Evolutionary conservation across 2,329 filamentous ascomycete species (phyloP), one percentile per base, ranked within the genome.

Genomic region (Pestalotiopsis sp.): DNA sequence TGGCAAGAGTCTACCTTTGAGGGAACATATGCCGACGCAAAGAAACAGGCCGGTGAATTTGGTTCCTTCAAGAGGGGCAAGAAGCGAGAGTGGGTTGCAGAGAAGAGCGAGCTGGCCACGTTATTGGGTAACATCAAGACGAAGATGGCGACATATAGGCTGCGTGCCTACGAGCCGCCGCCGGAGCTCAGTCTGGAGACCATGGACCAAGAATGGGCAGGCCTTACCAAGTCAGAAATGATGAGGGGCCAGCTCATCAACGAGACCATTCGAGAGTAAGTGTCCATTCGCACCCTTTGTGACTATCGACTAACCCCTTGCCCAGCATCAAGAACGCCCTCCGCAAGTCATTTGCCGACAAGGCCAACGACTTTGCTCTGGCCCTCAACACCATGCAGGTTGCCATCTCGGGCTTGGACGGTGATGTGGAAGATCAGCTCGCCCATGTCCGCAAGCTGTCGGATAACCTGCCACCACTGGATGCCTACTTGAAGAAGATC

Each of bases 41-140:
- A 98, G 83, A 89, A 89, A 49, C 96, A 99, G 79, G 91, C 93
- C 6, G 85, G 83, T 38, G 88, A 94, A 68, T 97, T 99, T 80
- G 90, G 93, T 31, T 86, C 86, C n/a, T 98, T 97, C 85, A 99
- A 98, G 83, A 89, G 90, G 75, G 94, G 92, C 66, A 88, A 92
- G 82, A 99, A 99, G 85, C 89, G 96, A 70, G 90, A 93, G 69
- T 99, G 96, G 96, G 96, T 99, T 36, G 96, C 94, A 1, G 96
- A 99, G 83, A 98, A 98, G 86, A 97, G 94, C 69, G 96, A 99
- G 77, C 85, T 99, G 68, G 94, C 95, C 45, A 96, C 95, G 4
- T 83, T 99, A 70, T 84, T 99, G 67, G 96, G 96, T 45, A 99
- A 99, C 81, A 98, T 99, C 86, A 98, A 98, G 85, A 99, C 96